phyloP scores from a whole-genome alignment of 441 rosid species.

The Jatropha multifida region DNA sequence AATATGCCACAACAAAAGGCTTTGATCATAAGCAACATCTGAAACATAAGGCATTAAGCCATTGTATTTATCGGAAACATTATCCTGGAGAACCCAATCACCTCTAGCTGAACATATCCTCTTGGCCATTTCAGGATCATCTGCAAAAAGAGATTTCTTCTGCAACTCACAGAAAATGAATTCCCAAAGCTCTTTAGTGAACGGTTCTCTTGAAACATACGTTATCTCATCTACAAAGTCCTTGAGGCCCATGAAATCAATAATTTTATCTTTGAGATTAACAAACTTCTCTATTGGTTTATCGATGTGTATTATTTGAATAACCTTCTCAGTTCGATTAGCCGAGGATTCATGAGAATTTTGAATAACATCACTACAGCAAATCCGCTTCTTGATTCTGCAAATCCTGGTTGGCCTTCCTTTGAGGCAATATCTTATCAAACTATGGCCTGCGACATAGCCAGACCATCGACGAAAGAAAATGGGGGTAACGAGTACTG shows the following conservation, averaged over 20 bases:
- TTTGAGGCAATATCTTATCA: slow-evolving; percentile 30
- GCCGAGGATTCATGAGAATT: not conserved
- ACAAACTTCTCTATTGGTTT: not conserved
- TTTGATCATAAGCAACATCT: slow-evolving; percentile 50
- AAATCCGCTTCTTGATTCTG: not conserved
- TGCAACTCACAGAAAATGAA: slow-evolving; percentile 41
- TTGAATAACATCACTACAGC: not conserved
- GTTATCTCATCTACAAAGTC: slow-evolving; percentile 32
- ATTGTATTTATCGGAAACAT: not conserved
- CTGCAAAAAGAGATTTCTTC: slow-evolving; percentile 38
- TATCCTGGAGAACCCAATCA: slow-evolving; percentile 41
- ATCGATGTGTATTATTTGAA: not conserved
- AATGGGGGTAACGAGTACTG: not conserved
- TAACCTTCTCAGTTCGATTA: not conserved
- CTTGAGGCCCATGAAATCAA: not conserved
- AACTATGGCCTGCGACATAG: slow-evolving; percentile 22
- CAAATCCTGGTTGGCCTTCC: slow-evolving; percentile 2
- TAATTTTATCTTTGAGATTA: not conserved
- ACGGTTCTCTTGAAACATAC: slow-evolving; percentile 34
- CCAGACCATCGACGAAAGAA: slow-evolving; percentile 30
- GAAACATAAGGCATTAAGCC: slow-evolving; percentile 32
- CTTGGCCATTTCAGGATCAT: slow-evolving; percentile 42
- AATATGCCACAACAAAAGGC: slow-evolving; percentile 64
- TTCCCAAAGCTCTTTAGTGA: slow-evolving; percentile 45
- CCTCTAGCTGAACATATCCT: slow-evolving; percentile 48